A percentile compares a stretch with the other conserved stretches of the same genome.
These are phyloP conservation scores for Plasmopara halstedii DNA, from an alignment of 352 stramenopile species.

Conservation along the genomic window DNA sequence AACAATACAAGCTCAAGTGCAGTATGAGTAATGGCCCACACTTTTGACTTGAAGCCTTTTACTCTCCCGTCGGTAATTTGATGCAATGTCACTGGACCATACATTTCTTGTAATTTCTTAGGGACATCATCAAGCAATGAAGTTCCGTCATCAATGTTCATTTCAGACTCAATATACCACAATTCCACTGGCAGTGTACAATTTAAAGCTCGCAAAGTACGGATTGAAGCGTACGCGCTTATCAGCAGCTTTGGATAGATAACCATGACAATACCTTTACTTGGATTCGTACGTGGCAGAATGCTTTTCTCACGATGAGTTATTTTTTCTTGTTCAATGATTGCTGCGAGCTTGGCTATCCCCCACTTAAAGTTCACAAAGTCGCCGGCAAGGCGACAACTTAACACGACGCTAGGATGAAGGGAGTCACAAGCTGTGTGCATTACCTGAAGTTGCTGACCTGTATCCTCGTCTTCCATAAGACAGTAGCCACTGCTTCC, in stretches of 20 bases:
- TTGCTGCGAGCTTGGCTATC: conserved; percentile 8
- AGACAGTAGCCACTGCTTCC: conserved; percentile 36
- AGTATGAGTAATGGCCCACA: conserved; percentile 32
- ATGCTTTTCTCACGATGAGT: not conserved
- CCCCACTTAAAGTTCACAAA: conserved; percentile 32
- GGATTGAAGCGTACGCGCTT: conserved; percentile 33
- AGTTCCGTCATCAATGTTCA: conserved; percentile 7
- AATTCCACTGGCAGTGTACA: conserved; percentile 52
- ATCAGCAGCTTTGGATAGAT: conserved; percentile 46
- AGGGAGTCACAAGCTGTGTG: conserved; percentile 24
- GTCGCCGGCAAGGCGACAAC: conserved; percentile 35
- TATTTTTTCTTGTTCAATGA: conserved; percentile 9
- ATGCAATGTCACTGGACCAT: conserved; percentile 19
- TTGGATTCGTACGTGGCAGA: not conserved
- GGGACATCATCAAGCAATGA: conserved; percentile 8
- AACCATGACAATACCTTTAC: conserved; percentile 43
- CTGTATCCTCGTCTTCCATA: conserved; percentile 27
- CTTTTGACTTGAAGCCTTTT: conserved; percentile 40
- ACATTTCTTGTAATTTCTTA: conserved; percentile 15
- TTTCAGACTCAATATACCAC: conserved; percentile 42
- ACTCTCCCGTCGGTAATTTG: conserved; percentile 21
- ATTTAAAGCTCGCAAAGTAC: conserved; percentile 29
- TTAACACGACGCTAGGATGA: conserved; percentile 29
- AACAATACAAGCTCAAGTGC: conserved; percentile 36
- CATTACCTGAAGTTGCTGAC: conserved; percentile 33